Evolutionary conservation across 345 rosid species (phyloP).

Genomic region (Syzygium grande): DNA sequence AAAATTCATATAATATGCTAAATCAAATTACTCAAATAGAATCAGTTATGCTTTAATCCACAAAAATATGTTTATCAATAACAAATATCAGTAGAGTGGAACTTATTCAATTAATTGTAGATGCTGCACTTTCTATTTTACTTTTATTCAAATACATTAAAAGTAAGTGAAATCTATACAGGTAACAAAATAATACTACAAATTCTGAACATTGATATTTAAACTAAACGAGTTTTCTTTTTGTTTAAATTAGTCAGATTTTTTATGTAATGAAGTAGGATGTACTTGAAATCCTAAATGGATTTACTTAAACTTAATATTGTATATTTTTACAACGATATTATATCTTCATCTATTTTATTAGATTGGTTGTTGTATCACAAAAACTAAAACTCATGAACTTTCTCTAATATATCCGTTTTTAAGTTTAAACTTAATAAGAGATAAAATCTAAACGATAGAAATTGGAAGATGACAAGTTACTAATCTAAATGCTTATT

Average conservation of each 20-base stretch:
- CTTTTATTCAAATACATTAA: not conserved
- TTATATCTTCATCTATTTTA: not conserved
- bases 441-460: not conserved
- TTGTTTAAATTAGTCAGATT: not conserved
- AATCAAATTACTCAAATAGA: not conserved
- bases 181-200: not conserved
- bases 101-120: not conserved
- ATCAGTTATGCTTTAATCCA: not conserved
- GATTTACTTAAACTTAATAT: not conserved
- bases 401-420: not conserved
- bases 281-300: not conserved
- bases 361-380: not conserved
- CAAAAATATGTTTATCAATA: not conserved
- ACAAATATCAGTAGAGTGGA: not conserved
- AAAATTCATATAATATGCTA: not conserved
- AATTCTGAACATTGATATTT: not conserved
- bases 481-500: not conserved
- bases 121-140: not conserved
- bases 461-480: not conserved
- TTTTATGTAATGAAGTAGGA: not conserved
- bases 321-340: not conserved
- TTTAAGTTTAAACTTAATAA: not conserved
- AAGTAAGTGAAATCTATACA: not conserved
- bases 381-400: not conserved
- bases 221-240: not conserved